Percentiles rank a stretch among this genome's conserved stretches.
phyloP scores from a whole-genome alignment of 2,329 filamentous ascomycete genomes.

The Fusarium clavum region DNA sequence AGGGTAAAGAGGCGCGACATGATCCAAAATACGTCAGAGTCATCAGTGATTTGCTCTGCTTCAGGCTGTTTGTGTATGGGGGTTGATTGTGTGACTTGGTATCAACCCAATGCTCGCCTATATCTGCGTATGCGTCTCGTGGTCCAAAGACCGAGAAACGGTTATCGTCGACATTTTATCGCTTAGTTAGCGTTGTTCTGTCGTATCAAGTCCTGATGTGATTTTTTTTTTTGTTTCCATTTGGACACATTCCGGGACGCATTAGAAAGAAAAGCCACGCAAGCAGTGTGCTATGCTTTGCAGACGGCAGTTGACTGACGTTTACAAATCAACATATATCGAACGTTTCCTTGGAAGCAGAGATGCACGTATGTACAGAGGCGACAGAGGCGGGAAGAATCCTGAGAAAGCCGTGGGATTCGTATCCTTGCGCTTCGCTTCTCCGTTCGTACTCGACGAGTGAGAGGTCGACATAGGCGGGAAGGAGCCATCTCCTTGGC shows the following conservation, averaged over 20 bases:
- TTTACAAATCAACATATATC: constrained; percentile 9
- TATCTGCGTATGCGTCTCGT: constrained; percentile 32
- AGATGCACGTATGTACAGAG: constrained; percentile 25
- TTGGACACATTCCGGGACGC: not conserved
- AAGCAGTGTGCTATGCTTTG: constrained; percentile 24
- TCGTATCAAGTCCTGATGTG: not conserved
- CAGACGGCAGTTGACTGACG: constrained; percentile 28
- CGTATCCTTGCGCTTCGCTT: constrained; percentile 44
- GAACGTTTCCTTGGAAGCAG: constrained; percentile 24
- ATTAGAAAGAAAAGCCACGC: constrained; percentile 11
- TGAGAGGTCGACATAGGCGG: constrained; percentile 33
- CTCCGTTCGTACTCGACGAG: constrained; percentile 34
- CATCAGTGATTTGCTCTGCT: constrained; percentile 29
- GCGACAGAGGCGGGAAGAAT: constrained; percentile 33
- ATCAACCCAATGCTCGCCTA: constrained; percentile 26
- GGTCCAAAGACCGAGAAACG: constrained; percentile 19
- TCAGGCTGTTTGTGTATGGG: constrained; percentile 35
- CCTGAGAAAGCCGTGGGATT: constrained; percentile 43
- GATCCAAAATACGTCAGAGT: constrained; percentile 37
- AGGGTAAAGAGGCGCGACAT: constrained; percentile 33
- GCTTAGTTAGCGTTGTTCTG: not conserved
- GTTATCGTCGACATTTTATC: constrained; percentile 12
- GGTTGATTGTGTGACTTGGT: constrained; percentile 2
- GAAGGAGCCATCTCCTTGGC: constrained; percentile 36
- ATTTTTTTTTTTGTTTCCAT: not conserved